phyloP scores from a whole-genome alignment of 441 rosid genomes.

The Capsella rubella region DNA sequence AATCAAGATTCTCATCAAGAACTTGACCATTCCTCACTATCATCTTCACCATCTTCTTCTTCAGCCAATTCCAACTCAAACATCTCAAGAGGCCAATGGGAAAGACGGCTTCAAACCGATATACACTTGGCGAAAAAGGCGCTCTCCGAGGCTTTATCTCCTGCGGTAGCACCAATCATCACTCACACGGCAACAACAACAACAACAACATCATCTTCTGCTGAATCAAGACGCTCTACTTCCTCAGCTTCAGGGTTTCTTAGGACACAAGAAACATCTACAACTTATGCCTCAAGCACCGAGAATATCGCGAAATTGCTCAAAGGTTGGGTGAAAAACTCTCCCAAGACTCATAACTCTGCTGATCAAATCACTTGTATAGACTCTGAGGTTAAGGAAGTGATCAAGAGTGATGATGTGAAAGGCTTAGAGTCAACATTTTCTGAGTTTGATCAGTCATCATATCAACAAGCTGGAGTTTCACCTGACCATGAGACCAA shows the following conservation, averaged over 20 bases:
- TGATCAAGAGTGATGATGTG: slow-evolving; percentile 33
- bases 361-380: slow-evolving; percentile 26
- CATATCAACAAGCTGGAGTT: slow-evolving; percentile 55
- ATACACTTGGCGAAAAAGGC: slow-evolving; percentile 80
- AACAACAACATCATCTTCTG: slow-evolving; percentile 40
- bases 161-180: slow-evolving; percentile 48
- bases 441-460: slow-evolving; percentile 57
- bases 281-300: slow-evolving; percentile 71
- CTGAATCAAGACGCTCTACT: slow-evolving; percentile 45
- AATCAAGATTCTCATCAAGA: slow-evolving; percentile 40
- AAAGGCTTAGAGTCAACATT: slow-evolving; percentile 51
- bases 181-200: slow-evolving; percentile 39
- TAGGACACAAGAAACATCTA: slow-evolving; percentile 42
- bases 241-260: slow-evolving; percentile 35
- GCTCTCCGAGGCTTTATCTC: slow-evolving; percentile 75
- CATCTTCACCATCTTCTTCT: slow-evolving; percentile 41
- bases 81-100: slow-evolving; percentile 88
- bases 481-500: slow-evolving; percentile 63
- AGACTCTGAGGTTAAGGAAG: slow-evolving; percentile 27
- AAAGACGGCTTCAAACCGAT: slow-evolving; percentile 87
- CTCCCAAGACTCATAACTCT: slow-evolving; percentile 50
- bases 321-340: slow-evolving; percentile 69
- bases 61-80: slow-evolving; percentile 47
- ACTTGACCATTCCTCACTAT: slow-evolving; percentile 36
- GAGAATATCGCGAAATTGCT: slow-evolving; percentile 85